Percentiles rank a stretch among this genome's conserved stretches.
Evolutionary conservation across 805 yeast species (phyloP).

Genomic region (Suhomyces sp.): DNA sequence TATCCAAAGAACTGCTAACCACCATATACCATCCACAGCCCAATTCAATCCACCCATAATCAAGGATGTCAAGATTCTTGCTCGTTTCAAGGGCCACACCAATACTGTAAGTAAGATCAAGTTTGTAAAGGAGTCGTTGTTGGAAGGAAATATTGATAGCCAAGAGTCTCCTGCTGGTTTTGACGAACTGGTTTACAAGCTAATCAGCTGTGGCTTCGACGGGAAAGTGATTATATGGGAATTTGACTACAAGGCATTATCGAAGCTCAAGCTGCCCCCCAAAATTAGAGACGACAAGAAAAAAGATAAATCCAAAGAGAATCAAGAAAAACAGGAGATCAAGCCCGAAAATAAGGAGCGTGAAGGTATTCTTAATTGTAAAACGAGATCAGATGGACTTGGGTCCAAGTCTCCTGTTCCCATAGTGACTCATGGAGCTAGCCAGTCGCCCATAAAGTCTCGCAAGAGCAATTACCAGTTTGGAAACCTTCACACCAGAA

Average conservation of each 20-base stretch:
- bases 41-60: constrained; percentile 24
- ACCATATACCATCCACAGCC: constrained; percentile 9
- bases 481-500: constrained; percentile 9
- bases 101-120: constrained; percentile 31
- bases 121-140: constrained; percentile 19
- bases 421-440: constrained; percentile 4
- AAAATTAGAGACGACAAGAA: not conserved
- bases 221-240: constrained; percentile 44
- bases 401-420: constrained; percentile 3
- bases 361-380: not conserved
- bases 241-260: constrained; percentile 41
- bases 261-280: constrained; percentile 26
- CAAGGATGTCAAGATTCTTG: constrained; percentile 36
- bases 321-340: constrained; percentile 1
- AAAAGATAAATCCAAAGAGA: constrained; percentile 1
- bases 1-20: constrained; percentile 9
- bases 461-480: constrained; percentile 3
- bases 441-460: constrained; percentile 7
- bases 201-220: constrained; percentile 39
- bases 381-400: constrained; percentile 1
- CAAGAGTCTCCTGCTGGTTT: constrained; percentile 1
- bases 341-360: not conserved
- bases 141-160: constrained; percentile 9
- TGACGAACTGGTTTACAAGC: constrained; percentile 24
- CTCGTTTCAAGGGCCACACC: constrained; percentile 39